These are phyloP conservation scores for Aureobasidium sp. DNA, from an alignment of 2,329 filamentous ascomycete genomes.

Conservation along the genomic window DNA sequence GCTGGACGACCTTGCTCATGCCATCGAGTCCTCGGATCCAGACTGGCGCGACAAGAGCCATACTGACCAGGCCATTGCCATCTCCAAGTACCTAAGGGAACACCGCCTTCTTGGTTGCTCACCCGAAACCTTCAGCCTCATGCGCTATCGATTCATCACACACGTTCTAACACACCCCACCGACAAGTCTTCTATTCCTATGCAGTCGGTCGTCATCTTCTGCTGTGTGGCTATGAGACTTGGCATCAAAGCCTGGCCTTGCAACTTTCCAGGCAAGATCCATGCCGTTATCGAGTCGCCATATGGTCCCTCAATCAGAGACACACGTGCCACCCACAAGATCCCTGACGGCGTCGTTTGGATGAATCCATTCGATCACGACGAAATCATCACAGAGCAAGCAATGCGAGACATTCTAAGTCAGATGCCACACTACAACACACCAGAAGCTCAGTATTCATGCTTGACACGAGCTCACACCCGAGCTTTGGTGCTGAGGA, in stretches of 20 bases:
- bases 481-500: conserved; percentile 64
- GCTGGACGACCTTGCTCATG: conserved; percentile 56
- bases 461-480: conserved; percentile 60
- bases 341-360: conserved; percentile 53
- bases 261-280: conserved; percentile 77
- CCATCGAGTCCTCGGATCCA: conserved; percentile 49
- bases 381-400: conserved; percentile 23
- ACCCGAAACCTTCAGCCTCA: conserved; percentile 65
- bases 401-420: conserved; percentile 43
- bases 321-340: conserved; percentile 21
- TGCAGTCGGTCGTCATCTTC: conserved; percentile 83
- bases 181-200: conserved; percentile 70
- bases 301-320: conserved; percentile 39
- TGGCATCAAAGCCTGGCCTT: conserved; percentile 69
- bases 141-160: conserved; percentile 85
- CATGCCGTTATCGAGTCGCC: conserved; percentile 61
- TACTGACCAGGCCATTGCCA: conserved; percentile 58
- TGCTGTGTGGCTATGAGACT: conserved; percentile 69
- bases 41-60: conserved; percentile 52
- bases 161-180: conserved; percentile 73
- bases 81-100: conserved; percentile 62
- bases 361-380: conserved; percentile 70
- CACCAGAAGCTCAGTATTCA: conserved; percentile 31
- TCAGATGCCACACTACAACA: conserved; percentile 41
- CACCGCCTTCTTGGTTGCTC: conserved; percentile 62